Conservation (phyloP, 345 rosid genomes). For the Salix arbutifolia region DNA sequence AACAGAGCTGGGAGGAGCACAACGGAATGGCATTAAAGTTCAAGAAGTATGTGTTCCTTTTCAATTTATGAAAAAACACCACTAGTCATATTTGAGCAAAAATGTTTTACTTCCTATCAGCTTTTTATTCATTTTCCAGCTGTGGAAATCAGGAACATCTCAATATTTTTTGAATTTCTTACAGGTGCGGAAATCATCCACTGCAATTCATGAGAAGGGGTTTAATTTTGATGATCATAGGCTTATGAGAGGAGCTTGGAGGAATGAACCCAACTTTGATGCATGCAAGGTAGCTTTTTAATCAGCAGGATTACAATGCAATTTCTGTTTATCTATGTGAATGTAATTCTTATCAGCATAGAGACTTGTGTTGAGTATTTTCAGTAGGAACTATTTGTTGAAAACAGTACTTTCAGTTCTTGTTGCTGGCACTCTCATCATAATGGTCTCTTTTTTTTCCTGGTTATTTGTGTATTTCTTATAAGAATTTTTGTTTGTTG, state of each 20-base stretch:
- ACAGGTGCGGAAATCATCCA: constrained; percentile 50
- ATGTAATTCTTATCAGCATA: background rate
- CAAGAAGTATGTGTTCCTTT: constrained; percentile 52
- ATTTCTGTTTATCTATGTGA: background rate
- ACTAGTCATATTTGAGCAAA: background rate
- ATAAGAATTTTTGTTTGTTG: background rate
- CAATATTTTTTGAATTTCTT: constrained; percentile 2
- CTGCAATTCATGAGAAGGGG: constrained; percentile 67
- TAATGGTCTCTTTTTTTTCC: background rate
- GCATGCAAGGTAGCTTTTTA: constrained; percentile 68
- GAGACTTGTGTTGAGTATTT: background rate
- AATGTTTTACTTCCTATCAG: background rate
- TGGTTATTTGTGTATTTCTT: background rate
- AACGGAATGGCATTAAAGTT: constrained; percentile 61
- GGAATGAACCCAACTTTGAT: constrained; percentile 91
- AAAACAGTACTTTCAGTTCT: background rate
- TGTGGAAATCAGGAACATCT: background rate
- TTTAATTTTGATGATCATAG: constrained; percentile 93
- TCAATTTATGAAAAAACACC: background rate
- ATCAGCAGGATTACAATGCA: constrained; percentile 2
- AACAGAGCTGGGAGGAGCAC: constrained; percentile 76
- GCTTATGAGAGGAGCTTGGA: constrained; percentile 97
- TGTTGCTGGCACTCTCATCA: background rate
- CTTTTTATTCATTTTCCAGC: background rate
- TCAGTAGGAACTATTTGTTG: background rate